These are phyloP conservation scores for Carex littledalei DNA, from an alignment of 176 grass and related monocot genomes.

Conservation along the genomic window DNA sequence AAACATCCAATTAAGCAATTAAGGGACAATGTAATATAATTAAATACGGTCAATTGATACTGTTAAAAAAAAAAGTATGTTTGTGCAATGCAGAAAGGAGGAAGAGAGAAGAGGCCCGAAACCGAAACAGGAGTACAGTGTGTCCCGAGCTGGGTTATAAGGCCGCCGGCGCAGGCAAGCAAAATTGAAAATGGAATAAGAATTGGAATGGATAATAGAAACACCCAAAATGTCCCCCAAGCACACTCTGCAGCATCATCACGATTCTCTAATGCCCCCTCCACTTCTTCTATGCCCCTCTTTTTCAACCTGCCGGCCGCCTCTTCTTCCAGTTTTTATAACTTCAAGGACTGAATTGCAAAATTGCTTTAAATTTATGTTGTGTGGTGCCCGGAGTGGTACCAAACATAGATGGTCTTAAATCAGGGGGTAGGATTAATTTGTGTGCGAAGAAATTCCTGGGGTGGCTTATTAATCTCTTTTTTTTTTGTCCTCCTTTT, in stretches of 20 bases:
- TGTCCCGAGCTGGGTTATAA: slow-evolving; percentile 35
- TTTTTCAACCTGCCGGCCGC: slow-evolving; percentile 22
- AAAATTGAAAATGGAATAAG: slow-evolving; percentile 3
- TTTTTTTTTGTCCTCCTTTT: not conserved
- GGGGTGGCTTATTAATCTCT: slow-evolving; percentile 6
- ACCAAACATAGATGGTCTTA: slow-evolving; percentile 2
- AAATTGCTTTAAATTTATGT: not conserved
- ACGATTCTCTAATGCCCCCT: slow-evolving; percentile 78
- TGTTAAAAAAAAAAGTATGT: not conserved
- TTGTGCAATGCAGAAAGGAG: slow-evolving; percentile 37
- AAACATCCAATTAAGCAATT: not conserved
- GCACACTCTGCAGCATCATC: slow-evolving; percentile 89
- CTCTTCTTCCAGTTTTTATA: slow-evolving; percentile 34
- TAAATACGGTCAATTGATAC: not conserved
- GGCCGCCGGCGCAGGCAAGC: not conserved
- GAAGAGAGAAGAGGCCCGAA: slow-evolving; percentile 39
- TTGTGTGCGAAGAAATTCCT: slow-evolving; percentile 3
- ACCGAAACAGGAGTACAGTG: slow-evolving; percentile 18
- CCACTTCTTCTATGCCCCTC: slow-evolving; percentile 24
- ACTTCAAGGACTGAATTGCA: slow-evolving; percentile 16
- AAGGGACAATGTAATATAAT: not conserved
- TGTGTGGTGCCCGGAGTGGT: not conserved
- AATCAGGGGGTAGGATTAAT: not conserved
- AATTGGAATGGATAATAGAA: slow-evolving; percentile 4
- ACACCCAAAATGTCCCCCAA: slow-evolving; percentile 21